These are phyloP conservation scores for Bimuria novae-zelandiae DNA, from an alignment of 2,329 filamentous ascomycete genomes.

Conservation along the genomic window DNA sequence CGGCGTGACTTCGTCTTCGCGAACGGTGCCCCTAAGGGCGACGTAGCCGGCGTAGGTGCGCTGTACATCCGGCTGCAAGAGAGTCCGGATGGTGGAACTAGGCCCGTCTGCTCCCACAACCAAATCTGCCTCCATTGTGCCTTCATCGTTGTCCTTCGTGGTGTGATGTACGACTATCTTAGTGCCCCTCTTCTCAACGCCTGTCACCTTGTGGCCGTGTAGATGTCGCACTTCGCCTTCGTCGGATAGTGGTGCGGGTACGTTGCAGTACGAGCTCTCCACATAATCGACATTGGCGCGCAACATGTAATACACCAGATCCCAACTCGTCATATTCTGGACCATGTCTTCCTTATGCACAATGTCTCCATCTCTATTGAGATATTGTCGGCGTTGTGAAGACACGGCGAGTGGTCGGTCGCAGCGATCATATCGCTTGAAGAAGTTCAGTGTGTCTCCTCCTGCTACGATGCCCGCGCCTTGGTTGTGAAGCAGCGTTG, in stretches of 20 bases:
- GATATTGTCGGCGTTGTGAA: constrained; percentile 32
- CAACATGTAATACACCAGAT: constrained; percentile 39
- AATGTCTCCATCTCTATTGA: constrained; percentile 33
- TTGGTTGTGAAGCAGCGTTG: constrained; percentile 36
- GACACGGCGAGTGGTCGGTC: constrained; percentile 30
- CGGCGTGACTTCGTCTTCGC: constrained; percentile 26
- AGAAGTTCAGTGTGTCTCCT: constrained; percentile 35
- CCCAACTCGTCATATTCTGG: constrained; percentile 46
- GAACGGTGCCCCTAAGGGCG: constrained; percentile 38
- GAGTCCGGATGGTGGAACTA: constrained; percentile 33
- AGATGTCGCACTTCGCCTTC: constrained; percentile 25
- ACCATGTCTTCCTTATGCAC: constrained; percentile 33
- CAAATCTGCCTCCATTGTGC: constrained; percentile 30
- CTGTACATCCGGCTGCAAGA: constrained; percentile 25
- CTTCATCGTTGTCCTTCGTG: constrained; percentile 20
- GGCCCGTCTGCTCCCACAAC: constrained; percentile 39
- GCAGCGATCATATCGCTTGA: constrained; percentile 34
- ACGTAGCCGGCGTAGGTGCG: constrained; percentile 40
- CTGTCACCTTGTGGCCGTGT: constrained; percentile 31
- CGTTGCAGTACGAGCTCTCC: constrained; percentile 31
- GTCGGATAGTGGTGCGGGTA: constrained; percentile 17
- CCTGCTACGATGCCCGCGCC: constrained; percentile 42
- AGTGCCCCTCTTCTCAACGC: constrained; percentile 22
- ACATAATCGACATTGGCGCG: constrained; percentile 38
- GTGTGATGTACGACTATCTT: constrained; percentile 25